A percentile compares a stretch with the other conserved stretches of the same genome.
These are phyloP conservation scores for Yarrowia sp. DNA, from an alignment of 805 yeast species.

Conservation along the genomic window DNA sequence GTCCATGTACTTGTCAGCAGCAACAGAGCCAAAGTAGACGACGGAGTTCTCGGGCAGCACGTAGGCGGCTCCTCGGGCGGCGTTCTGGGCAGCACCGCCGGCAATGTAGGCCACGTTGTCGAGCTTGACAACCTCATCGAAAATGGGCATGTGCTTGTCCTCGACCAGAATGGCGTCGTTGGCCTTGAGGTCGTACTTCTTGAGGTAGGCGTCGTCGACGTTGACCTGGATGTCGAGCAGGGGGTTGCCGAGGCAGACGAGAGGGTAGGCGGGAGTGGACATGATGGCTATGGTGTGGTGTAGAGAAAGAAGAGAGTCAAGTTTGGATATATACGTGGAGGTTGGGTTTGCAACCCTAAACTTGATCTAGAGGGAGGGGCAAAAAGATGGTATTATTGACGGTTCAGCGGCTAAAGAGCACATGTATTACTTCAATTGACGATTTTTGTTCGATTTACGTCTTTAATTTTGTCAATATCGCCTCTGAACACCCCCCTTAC, in stretches of 20 bases:
- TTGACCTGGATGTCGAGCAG: constrained; percentile 85
- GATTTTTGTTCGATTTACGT: background rate
- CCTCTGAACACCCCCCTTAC: background rate
- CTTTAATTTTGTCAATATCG: background rate
- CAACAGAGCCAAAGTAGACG: constrained; percentile 95
- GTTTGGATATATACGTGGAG: constrained; percentile 18
- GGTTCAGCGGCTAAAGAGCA: background rate
- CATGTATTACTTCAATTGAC: background rate
- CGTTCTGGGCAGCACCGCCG: constrained; percentile 99
- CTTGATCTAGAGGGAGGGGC: background rate
- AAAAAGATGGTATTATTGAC: background rate
- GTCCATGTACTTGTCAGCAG: constrained; percentile 86
- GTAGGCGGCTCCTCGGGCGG: constrained; percentile 98
- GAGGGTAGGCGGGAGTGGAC: constrained; percentile 55
- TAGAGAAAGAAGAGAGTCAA: background rate
- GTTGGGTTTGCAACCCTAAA: constrained; percentile 14
- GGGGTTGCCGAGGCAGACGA: constrained; percentile 92
- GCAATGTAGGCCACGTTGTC: constrained; percentile 77
- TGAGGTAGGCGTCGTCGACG: constrained; percentile 67
- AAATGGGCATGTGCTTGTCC: constrained; percentile 84
- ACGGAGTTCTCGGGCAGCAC: constrained; percentile 81
- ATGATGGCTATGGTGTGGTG: background rate
- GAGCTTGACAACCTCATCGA: constrained; percentile 71
- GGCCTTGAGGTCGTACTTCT: constrained; percentile 82
- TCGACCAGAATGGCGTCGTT: constrained; percentile 93